phyloP scores from a whole-genome alignment of 2,329 filamentous ascomycete species.

The Fusarium zealandicum region DNA sequence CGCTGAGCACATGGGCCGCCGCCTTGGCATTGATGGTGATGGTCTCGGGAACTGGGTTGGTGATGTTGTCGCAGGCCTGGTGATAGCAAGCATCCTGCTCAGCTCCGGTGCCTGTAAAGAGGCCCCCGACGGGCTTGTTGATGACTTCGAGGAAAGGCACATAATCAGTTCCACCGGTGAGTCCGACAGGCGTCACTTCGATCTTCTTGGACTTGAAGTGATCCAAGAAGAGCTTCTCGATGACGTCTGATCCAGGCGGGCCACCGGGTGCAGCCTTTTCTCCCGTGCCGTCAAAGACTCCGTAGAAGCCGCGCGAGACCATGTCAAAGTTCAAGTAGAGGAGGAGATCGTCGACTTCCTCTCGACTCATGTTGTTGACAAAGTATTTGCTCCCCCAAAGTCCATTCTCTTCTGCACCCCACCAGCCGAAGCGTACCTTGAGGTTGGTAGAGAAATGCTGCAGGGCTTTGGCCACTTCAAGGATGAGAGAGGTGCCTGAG shows the following conservation, averaged over 20 bases:
- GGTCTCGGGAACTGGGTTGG: conserved; percentile 48
- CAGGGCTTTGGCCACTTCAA: conserved; percentile 52
- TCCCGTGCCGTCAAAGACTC: conserved; percentile 47
- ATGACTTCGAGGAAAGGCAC: conserved; percentile 64
- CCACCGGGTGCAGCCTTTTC: conserved; percentile 49
- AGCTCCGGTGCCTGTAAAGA: conserved; percentile 60
- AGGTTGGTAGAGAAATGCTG: conserved; percentile 46
- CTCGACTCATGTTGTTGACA: conserved; percentile 45
- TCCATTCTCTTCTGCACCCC: conserved; percentile 55
- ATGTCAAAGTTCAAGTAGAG: conserved; percentile 54
- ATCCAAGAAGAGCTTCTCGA: conserved; percentile 46
- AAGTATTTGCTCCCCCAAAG: conserved; percentile 48
- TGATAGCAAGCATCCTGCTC: conserved; percentile 43
- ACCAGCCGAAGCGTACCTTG: conserved; percentile 54
- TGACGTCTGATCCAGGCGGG: conserved; percentile 43
- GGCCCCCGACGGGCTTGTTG: conserved; percentile 59
- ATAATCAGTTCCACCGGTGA: conserved; percentile 64
- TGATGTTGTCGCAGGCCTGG: conserved; percentile 50
- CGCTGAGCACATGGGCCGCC: conserved; percentile 56
- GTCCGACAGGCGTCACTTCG: conserved; percentile 36
- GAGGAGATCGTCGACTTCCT: conserved; percentile 46
- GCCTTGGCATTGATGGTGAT: conserved; percentile 43
- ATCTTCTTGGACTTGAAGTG: conserved; percentile 45
- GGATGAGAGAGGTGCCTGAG: conserved; percentile 50
- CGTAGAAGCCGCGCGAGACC: conserved; percentile 48